phyloP scores from a whole-genome alignment of 179 eudicot genomes.

The Nepenthes alata region DNA sequence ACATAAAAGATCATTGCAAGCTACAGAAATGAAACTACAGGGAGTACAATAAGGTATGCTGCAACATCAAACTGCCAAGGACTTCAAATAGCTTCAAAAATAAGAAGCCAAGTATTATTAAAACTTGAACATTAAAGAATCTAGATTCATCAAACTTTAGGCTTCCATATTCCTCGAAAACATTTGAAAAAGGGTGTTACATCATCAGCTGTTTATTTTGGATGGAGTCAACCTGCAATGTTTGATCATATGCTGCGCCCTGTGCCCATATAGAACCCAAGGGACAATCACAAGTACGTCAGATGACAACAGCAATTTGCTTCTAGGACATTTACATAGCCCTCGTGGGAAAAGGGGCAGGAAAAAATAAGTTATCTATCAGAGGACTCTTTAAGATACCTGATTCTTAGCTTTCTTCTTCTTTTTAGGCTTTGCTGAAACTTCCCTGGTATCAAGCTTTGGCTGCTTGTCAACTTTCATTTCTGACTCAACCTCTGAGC shows the following conservation, averaged over 20 bases:
- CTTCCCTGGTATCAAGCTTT: constrained; percentile 52
- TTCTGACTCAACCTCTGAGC: constrained; percentile 70
- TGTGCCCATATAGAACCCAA: constrained; percentile 20
- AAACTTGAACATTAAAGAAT: background rate
- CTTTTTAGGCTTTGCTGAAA: constrained; percentile 57
- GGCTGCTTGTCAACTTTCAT: constrained; percentile 55
- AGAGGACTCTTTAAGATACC: constrained; percentile 26
- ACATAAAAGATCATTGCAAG: too few species aligned
- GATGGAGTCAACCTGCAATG: constrained; percentile 59
- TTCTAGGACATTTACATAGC: background rate
- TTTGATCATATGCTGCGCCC: constrained; percentile 53
- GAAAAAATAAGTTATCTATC: constrained; percentile 1
- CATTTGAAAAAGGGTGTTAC: background rate
- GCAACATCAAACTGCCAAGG: too few species aligned
- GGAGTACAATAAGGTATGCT: too few species aligned
- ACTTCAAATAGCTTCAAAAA: too few species aligned
- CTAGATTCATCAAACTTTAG: background rate
- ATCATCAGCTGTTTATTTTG: constrained; percentile 69
- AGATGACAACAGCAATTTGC: background rate
- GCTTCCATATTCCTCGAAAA: background rate
- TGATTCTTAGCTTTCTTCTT: constrained; percentile 72
- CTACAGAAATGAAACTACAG: too few species aligned
- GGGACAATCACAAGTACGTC: background rate
- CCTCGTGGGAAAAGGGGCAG: background rate
- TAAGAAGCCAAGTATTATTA: background rate